These are phyloP conservation scores for Rhododendron ferrugineum DNA, from an alignment of 148 eudicot species.

Conservation along the genomic window DNA sequence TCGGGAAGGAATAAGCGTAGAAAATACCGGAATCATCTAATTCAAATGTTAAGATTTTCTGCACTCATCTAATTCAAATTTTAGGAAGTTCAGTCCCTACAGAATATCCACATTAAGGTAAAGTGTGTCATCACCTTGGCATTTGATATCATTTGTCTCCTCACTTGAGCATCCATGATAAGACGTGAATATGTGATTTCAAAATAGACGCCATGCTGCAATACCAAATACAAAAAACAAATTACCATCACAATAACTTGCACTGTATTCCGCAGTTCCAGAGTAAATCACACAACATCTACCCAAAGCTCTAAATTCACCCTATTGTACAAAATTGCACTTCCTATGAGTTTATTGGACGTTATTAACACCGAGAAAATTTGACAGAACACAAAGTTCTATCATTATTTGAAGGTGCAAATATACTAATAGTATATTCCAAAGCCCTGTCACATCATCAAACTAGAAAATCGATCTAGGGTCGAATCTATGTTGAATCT, in stretches of 20 bases:
- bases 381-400: neutral
- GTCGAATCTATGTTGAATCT: neutral
- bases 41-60: neutral
- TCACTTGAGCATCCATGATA: slow-evolving; percentile 51
- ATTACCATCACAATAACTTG: neutral
- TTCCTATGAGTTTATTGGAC: neutral
- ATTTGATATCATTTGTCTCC: slow-evolving; percentile 65
- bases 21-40: neutral
- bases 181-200: slow-evolving; percentile 80
- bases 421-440: neutral
- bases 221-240: slow-evolving; percentile 11
- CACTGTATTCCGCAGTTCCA: neutral
- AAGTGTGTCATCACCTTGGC: slow-evolving; percentile 49
- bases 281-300: neutral
- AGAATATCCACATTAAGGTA: neutral
- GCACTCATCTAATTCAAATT: neutral
- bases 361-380: neutral
- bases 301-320: neutral
- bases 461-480: neutral
- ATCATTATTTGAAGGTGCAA: neutral
- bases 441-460: too few relatives aligned
- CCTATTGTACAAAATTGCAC: neutral
- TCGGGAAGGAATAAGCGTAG: neutral
- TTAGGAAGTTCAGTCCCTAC: neutral
- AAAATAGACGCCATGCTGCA: slow-evolving; percentile 81